Evolutionary conservation across 139 green algal genomes (phyloP).

Genomic region (Spirogloea muscicola): DNA sequence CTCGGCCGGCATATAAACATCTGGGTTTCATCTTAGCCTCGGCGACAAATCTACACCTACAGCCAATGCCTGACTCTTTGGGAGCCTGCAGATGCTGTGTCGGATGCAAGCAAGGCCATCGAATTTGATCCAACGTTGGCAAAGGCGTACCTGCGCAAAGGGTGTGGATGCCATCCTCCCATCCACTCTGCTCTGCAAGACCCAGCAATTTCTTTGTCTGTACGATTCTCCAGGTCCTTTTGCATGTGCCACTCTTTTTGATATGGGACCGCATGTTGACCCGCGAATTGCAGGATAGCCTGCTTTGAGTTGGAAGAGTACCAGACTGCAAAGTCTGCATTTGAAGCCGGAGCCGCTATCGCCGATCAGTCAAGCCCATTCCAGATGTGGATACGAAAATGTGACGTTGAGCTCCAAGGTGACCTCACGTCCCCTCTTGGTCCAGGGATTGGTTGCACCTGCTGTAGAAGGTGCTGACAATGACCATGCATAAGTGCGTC

Average conservation of each 20-base stretch:
- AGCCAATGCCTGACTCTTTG: no score
- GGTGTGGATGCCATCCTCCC: conserved; percentile 5
- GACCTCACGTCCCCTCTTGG: neutral
- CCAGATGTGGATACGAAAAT: conserved; percentile 70
- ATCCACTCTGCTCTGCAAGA: neutral
- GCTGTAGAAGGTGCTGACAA: conserved; percentile 6
- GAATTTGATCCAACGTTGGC: conserved; percentile 16
- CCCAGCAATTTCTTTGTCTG: neutral
- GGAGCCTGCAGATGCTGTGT: conserved; percentile 33
- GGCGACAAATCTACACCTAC: neutral
- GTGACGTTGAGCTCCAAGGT: conserved; percentile 72
- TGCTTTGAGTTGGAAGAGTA: conserved; percentile 84
- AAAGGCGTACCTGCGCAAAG: conserved; percentile 41
- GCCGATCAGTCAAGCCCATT: conserved; percentile 48
- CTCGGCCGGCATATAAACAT: neutral
- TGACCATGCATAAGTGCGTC: neutral
- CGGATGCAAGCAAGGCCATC: conserved; percentile 39
- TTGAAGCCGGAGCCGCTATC: conserved; percentile 58
- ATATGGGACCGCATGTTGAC: no score
- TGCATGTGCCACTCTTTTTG: conserved; percentile 4
- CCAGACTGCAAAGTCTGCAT: conserved; percentile 72
- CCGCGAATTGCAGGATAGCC: conserved; percentile 52
- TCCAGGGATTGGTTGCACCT: neutral
- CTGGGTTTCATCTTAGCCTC: no score
- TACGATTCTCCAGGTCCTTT: neutral